Evolutionary conservation across 805 yeast species (phyloP).

Genomic region (Schwanniomyces pseudopolymorphus): DNA sequence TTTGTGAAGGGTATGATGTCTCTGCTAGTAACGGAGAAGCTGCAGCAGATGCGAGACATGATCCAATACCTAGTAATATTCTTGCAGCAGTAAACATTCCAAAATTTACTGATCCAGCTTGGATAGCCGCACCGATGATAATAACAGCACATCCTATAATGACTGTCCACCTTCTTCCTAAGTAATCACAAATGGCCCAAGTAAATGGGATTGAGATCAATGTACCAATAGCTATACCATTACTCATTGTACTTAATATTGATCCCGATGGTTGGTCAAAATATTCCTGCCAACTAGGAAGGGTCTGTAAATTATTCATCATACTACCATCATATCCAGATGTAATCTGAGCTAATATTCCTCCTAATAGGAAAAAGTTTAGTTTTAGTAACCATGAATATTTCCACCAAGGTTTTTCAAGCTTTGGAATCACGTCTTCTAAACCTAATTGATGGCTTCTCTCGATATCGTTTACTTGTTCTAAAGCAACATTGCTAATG

Average conservation of each 20-base stretch:
- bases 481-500: no score
- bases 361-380: slow-evolving; percentile 8
- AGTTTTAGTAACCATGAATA: slow-evolving; percentile 8
- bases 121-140: slow-evolving; percentile 58
- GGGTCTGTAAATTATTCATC: slow-evolving; percentile 20
- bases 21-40: slow-evolving; percentile 78
- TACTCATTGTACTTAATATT: slow-evolving; percentile 31
- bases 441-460: background rate
- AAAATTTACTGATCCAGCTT: slow-evolving; percentile 27
- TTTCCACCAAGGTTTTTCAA: slow-evolving; percentile 10
- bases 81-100: slow-evolving; percentile 51
- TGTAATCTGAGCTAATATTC: slow-evolving; percentile 10
- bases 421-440: slow-evolving; percentile 13
- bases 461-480: no score
- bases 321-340: slow-evolving; percentile 19
- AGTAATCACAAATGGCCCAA: slow-evolving; percentile 7
- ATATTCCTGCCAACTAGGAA: slow-evolving; percentile 16
- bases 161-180: slow-evolving; percentile 53
- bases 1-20: slow-evolving; percentile 43
- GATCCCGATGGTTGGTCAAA: slow-evolving; percentile 32
- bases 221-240: slow-evolving; percentile 26
- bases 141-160: slow-evolving; percentile 56
- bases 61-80: slow-evolving; percentile 67
- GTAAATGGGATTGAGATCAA: slow-evolving; percentile 10
- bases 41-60: slow-evolving; percentile 68